Conservation (phyloP, 257 asterid genomes). For the Solanum pinnatisectum region DNA sequence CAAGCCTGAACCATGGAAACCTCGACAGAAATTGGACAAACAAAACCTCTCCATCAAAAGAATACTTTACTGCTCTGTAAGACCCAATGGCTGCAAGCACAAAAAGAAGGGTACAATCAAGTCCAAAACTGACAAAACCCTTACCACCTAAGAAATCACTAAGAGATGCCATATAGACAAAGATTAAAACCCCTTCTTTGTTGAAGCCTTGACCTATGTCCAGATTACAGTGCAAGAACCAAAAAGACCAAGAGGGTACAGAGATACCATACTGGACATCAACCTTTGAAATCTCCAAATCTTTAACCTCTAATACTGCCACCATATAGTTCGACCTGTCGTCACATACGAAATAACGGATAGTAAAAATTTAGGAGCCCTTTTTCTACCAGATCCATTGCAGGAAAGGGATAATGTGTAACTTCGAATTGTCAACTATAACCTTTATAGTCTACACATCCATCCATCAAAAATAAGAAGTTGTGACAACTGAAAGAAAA, state of each 20-base stretch:
- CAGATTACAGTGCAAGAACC: not conserved
- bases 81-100: not conserved
- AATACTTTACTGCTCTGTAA: not conserved
- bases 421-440: no score
- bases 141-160: not conserved
- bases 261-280: no score
- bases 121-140: not conserved
- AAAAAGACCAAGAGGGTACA: no score
- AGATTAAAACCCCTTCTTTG: not conserved
- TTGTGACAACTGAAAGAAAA: not conserved
- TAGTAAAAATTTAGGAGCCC: no score
- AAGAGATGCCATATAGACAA: not conserved
- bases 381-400: no score
- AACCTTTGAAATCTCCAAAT: not conserved
- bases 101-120: not conserved
- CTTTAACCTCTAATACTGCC: no score
- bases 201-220: not conserved
- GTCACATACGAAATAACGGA: no score
- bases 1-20: not conserved
- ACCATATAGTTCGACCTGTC: no score
- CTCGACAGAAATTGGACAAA: not conserved
- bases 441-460: no score
- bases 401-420: no score
- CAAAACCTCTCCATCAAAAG: not conserved
- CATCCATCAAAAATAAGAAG: no score